These are phyloP conservation scores for Leccinum variicolor DNA, from an alignment of 768 basidiomycete species.

Conservation along the genomic window DNA sequence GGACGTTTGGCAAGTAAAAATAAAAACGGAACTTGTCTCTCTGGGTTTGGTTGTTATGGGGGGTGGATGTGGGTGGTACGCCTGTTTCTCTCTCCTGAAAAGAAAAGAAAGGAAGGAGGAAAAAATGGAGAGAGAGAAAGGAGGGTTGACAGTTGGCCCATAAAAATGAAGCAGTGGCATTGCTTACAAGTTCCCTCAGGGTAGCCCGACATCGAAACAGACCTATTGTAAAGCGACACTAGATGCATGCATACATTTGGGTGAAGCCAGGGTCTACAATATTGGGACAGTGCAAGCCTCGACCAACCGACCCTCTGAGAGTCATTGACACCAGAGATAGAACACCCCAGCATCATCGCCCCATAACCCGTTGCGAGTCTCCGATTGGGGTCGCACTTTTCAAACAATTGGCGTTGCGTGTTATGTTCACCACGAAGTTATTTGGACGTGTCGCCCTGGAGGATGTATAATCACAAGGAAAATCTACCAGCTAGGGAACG, in stretches of 20 bases:
- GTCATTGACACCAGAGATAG: too few relatives aligned
- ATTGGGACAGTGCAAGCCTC: too few relatives aligned
- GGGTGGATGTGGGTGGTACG: neutral
- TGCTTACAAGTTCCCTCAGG: neutral
- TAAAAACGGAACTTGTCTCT: neutral
- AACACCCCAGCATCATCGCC: too few relatives aligned
- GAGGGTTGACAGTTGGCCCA: neutral
- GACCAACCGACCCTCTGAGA: too few relatives aligned
- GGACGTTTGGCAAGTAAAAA: conserved; percentile 3
- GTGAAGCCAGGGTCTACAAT: too few relatives aligned
- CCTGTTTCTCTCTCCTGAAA: neutral
- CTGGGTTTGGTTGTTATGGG: neutral
- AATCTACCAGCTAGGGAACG: neutral
- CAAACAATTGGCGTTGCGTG: too few relatives aligned
- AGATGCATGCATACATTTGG: too few relatives aligned
- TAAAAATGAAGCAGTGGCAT: neutral
- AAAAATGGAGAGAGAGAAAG: neutral
- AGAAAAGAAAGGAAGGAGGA: neutral
- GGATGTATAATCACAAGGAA: too few relatives aligned
- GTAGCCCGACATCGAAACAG: neutral
- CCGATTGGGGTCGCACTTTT: too few relatives aligned
- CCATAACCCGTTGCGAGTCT: neutral
- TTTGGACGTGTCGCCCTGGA: too few relatives aligned
- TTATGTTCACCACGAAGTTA: too few relatives aligned
- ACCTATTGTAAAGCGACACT: neutral